Evolutionary conservation across 345 rosid genomes (phyloP), one percentile per base, ranked within the genome.

Genomic region (Corchorus olitorius): DNA sequence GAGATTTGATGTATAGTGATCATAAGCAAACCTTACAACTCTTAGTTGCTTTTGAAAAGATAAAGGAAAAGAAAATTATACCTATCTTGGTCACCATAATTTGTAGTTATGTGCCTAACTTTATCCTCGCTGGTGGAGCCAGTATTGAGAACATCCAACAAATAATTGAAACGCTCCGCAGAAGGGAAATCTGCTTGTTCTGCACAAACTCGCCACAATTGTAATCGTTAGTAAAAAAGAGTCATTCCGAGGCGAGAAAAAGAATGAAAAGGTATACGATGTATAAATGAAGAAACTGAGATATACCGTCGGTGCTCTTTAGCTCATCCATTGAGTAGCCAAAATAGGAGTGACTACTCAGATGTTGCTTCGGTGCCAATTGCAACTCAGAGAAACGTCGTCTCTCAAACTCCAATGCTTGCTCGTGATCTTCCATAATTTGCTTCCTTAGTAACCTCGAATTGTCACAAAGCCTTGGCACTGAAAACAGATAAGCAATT

Each of bases 31-130:
- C 17, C 9, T 34, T 66, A 43, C 22, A 12, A 6, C 27, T 12
- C 8, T 8, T 43, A 35, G 33, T 22, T 34, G 35, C 37, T 59
- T 59, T 59, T 8, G 10, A 17, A 20, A 43, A 46, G 19, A 48
- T 6, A 19, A 50, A 13, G 68, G 45, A 62, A 48, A 48, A 49
- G 70, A 62, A 62, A 20, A 74, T 27, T 56, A 4, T 87, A 95
- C 98, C 98, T 79, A 22, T 93, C 94, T 73, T 76, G 90, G 58
- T 88, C 95, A 65, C 61, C 89, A 82, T 78, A 89, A 70, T 81
- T 82, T 63, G 82, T 81, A 76, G 66, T 86, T 76, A 73, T 76
- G 56, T 72, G 87, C 81, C 82, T 76, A 63, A 77, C 76, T 37
- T 84, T 85, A 37, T 88, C 92, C 68, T 85, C 89, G 0, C 86